Evolutionary conservation across 257 asterid genomes (phyloP), one percentile per base, ranked within the genome.

Genomic region (Ilex aquifolium): DNA sequence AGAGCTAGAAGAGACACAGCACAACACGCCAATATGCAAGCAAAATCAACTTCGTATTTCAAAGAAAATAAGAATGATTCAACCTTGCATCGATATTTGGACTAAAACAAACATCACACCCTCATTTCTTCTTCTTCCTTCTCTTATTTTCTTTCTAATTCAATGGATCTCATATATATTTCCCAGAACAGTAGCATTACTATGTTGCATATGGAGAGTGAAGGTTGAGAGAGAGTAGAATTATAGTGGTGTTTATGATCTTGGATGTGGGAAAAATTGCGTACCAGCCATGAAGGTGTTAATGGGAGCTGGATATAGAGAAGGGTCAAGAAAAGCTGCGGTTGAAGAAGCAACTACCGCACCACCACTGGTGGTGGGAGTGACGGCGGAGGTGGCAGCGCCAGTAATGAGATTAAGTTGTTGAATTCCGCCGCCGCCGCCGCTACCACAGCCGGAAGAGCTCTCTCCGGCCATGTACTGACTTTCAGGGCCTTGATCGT

Each of bases 181-280:
- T 21, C 27, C 27, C 27, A 21, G 27, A 21, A 21, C 27, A 21
- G 27, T 21, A 21, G 27, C 27, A 21, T 21, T 21, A 21, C 27
- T 21, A 21, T 59, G 32, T 36, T 69, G 46, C 13, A 56, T 17
- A 69, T 48, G 17, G 49, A 57, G 62, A 63, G 64, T 59, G 62
- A 70, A 56, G 65, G 42, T 56, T 51, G 52, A 50, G 44, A 29
- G 39, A 17, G n/a, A 11, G 14, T 32, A 21, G 15, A 44, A 32
- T 39, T 31, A 13, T 17, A 6, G 5, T 17, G 15, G 58, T 57
- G 56, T 42, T 79, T 73, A 88, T 73, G 97, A 83, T 74, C 98
- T 77, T 66, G 95, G 88, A 44, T 92, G 95, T 66, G 97, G 99
- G 88, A 89, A 89, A 92, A 92, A 89, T 76, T 83, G 95, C 92